Evolutionary conservation across 306 rosid genomes (phyloP).

Genomic region (Myrica gale): DNA sequence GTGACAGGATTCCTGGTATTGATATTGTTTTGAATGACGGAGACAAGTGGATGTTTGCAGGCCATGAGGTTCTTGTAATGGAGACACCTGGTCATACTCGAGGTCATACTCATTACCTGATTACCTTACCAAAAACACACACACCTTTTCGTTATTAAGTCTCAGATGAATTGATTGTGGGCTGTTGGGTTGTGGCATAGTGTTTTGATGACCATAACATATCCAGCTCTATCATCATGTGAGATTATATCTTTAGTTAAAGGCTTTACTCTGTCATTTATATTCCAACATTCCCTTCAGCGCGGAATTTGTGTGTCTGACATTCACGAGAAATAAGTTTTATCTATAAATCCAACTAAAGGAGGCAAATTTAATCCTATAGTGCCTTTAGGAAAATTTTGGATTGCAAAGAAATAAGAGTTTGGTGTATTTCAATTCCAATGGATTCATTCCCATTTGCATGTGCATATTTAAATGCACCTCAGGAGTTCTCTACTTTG

Average conservation of each 20-base stretch:
- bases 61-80: constrained; percentile 85
- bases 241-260: not conserved
- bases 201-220: not conserved
- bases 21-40: constrained; percentile 81
- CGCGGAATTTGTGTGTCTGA: not conserved
- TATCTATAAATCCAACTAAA: too few species aligned
- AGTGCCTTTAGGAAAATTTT: too few species aligned
- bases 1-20: constrained; percentile 77
- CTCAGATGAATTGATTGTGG: too few species aligned
- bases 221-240: not conserved
- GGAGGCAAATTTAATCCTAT: not conserved
- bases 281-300: not conserved
- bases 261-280: not conserved
- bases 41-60: constrained; percentile 98
- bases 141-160: too few species aligned
- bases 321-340: not conserved
- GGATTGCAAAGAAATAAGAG: not conserved
- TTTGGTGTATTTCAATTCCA: not conserved
- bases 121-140: constrained; percentile 13
- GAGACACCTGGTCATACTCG: constrained; percentile 91
- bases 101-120: constrained; percentile 48
- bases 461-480: not conserved
- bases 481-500: not conserved
- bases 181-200: too few species aligned
- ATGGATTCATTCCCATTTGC: not conserved